These are phyloP conservation scores for Pleurotus salmoneostramineus DNA, from an alignment of 768 basidiomycete genomes.

Conservation along the genomic window DNA sequence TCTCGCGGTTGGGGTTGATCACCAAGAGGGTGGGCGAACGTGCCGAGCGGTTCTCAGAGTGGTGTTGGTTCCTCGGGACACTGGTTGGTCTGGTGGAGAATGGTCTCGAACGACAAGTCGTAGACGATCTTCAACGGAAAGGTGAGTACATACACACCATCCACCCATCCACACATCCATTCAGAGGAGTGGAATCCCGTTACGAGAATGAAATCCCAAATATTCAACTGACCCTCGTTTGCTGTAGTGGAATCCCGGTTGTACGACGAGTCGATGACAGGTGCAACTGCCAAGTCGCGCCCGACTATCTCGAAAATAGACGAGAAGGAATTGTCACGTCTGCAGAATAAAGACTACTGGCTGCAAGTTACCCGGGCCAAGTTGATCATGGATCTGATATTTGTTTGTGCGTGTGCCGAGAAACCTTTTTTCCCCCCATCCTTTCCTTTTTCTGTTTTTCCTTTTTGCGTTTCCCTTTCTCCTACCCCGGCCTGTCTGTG, in stretches of 20 bases:
- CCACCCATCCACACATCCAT: too few relatives aligned
- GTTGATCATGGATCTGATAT: conserved; percentile 80
- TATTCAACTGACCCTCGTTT: conserved; percentile 4
- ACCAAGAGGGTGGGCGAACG: conserved; percentile 61
- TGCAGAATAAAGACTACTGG: conserved; percentile 76
- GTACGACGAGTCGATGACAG: conserved; percentile 70
- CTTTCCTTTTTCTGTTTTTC: too few relatives aligned
- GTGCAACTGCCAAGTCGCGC: conserved; percentile 66
- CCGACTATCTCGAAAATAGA: conserved; percentile 56
- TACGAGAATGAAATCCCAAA: too few relatives aligned
- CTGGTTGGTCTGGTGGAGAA: conserved; percentile 82
- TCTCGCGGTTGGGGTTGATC: conserved; percentile 65
- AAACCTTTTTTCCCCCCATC: too few relatives aligned
- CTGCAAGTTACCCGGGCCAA: conserved; percentile 66
- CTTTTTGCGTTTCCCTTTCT: too few relatives aligned
- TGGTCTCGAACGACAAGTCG: conserved; percentile 71
- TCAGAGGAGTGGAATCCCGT: too few relatives aligned
- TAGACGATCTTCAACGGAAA: conserved; percentile 58
- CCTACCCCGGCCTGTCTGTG: too few relatives aligned
- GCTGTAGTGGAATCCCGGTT: conserved; percentile 64
- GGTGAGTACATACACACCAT: conserved; percentile 32
- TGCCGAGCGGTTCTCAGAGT: conserved; percentile 74
- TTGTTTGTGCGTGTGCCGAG: conserved; percentile 75
- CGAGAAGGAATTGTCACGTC: conserved; percentile 63
- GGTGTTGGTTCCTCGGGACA: conserved; percentile 83